Evolutionary conservation across 2,329 filamentous ascomycete genomes (phyloP), one percentile per base, ranked within the genome.

Genomic region (Aspergillus sp.): DNA sequence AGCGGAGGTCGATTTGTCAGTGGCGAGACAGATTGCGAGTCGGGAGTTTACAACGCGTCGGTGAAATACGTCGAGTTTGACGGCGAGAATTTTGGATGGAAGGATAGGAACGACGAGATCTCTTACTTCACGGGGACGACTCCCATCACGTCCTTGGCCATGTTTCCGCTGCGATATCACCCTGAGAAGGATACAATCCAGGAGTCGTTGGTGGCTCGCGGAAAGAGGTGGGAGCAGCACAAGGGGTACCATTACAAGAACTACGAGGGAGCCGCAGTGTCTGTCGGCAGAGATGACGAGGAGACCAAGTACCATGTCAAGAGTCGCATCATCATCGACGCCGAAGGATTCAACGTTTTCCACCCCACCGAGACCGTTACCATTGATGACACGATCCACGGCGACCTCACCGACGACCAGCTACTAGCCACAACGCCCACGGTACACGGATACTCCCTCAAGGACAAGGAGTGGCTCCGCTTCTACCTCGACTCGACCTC

Each of bases 251-350:
- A 83, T 56, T 84, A 82, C 69, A 79, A 78, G 56, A 73, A 76
- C 1, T 85, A 85, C 62, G 74, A 80, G 29, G 82, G 82, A 6
- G 65, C 80, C 16, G 77, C 73, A 2, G 65, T 73, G 5, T 42
- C 36, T 3, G 14, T 12, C 36, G 72, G 73, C 6, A 62, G 68
- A 6, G 66, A 58, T 67, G 66, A 36, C 75, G 73, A 58, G 69
- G 63, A 55, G 9, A 49, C 36, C 50, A 64, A 60, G 14, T 59
- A 64, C 39, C 60, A 69, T 59, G 68, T 83, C 60, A 80, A 80
- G 58, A 79, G 80, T 32, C 75, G 81, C 20, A 78, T 85, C 26
- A 77, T 85, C 47, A 80, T 85, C 50, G 83, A 85, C 60, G 77
- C 78, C 0, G 77, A 81, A 36, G 82, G 81, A 42, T 84, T 74